phyloP scores from a whole-genome alignment of 257 asterid species.

The Coffea eugenioides region DNA sequence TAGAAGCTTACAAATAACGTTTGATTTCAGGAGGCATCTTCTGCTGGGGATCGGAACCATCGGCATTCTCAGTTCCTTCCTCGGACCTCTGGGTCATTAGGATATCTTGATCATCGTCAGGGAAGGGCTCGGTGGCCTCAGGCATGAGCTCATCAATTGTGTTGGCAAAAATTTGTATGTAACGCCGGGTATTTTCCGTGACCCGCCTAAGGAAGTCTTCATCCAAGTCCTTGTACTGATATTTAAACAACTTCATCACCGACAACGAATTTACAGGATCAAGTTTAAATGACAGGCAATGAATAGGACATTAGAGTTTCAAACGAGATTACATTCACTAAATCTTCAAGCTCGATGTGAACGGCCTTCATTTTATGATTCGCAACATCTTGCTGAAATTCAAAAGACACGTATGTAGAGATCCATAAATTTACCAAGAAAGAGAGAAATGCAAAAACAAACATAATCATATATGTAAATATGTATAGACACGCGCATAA shows the following conservation, averaged over 20 bases:
- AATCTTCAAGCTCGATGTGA: slow-evolving; percentile 87
- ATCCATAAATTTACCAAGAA: neutral
- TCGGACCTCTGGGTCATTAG: slow-evolving; percentile 81
- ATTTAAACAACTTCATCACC: neutral
- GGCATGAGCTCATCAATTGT: slow-evolving; percentile 95
- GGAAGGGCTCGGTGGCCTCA: slow-evolving; percentile 78
- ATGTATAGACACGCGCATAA: too few relatives aligned
- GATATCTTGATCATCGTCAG: slow-evolving; percentile 83
- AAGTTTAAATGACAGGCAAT: neutral
- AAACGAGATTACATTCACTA: slow-evolving; percentile 48
- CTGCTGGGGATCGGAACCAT: slow-evolving; percentile 68
- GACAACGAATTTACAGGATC: slow-evolving; percentile 5
- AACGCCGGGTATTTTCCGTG: slow-evolving; percentile 77
- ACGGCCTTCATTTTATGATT: slow-evolving; percentile 75
- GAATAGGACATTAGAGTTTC: neutral
- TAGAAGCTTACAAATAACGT: slow-evolving; percentile 68
- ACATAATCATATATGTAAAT: too few relatives aligned
- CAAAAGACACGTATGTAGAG: neutral
- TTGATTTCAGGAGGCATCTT: slow-evolving; percentile 88
- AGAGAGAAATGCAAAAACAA: neutral
- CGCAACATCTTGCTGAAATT: slow-evolving; percentile 87
- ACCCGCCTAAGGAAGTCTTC: slow-evolving; percentile 77
- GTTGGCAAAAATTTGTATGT: slow-evolving; percentile 69
- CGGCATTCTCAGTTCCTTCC: slow-evolving; percentile 61
- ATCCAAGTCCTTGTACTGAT: slow-evolving; percentile 78